phyloP scores from a whole-genome alignment of 1,139 yeast genomes.

The Kodamaea ohmeri region DNA sequence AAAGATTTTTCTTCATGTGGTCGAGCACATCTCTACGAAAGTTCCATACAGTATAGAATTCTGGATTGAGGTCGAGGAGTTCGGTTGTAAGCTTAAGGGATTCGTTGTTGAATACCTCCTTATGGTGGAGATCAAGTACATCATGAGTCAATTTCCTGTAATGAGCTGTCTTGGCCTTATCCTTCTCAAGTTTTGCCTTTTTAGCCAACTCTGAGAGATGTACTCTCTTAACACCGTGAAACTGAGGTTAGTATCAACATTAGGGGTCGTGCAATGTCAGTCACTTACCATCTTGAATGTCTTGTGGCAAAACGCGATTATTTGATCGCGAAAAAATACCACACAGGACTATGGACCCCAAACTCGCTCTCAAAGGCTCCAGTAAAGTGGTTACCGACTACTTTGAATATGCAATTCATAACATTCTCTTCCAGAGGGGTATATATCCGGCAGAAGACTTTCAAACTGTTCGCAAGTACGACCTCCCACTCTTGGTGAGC shows the following conservation, averaged over 20 bases:
- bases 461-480: slow-evolving; percentile 75
- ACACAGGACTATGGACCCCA: slow-evolving; percentile 16
- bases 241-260: slow-evolving; percentile 22
- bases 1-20: slow-evolving; percentile 24
- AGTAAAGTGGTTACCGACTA: slow-evolving; percentile 78
- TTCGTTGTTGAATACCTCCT: slow-evolving; percentile 31
- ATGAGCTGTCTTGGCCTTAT: slow-evolving; percentile 48
- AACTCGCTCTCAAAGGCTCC: slow-evolving; percentile 71
- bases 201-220: slow-evolving; percentile 57
- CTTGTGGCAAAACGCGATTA: slow-evolving; percentile 1
- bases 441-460: slow-evolving; percentile 90
- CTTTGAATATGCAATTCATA: slow-evolving; percentile 76
- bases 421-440: slow-evolving; percentile 84
- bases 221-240: slow-evolving; percentile 74
- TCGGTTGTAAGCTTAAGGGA: slow-evolving; percentile 49
- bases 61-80: slow-evolving; percentile 71
- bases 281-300: slow-evolving; percentile 3
- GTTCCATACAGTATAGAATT: slow-evolving; percentile 89
- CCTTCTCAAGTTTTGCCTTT: slow-evolving; percentile 52
- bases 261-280: too few relatives aligned
- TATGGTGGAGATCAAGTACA: slow-evolving; percentile 39
- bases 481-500: slow-evolving; percentile 68
- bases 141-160: slow-evolving; percentile 49
- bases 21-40: slow-evolving; percentile 70
- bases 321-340: neutral